Evolutionary conservation across 129 eudicot species (phyloP).

Genomic region (Glebionis coronaria): DNA sequence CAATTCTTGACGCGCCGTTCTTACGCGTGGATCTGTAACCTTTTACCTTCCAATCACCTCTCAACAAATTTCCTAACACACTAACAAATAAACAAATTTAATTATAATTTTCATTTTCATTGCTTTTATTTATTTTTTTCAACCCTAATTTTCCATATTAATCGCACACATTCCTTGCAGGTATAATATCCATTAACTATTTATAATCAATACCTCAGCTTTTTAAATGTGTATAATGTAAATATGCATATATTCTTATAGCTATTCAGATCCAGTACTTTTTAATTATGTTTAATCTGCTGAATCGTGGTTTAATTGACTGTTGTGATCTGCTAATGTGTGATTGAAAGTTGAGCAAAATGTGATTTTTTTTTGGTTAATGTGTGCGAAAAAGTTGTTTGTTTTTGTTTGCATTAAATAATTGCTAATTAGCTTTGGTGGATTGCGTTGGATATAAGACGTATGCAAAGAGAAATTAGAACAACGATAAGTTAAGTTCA

Average conservation of each 20-base stretch:
- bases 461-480: too few species aligned
- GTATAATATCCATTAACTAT: slow-evolving; percentile 19
- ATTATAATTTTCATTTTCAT: not conserved
- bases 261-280: slow-evolving; percentile 28
- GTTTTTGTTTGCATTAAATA: not conserved
- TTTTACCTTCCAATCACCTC: slow-evolving; percentile 18
- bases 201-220: too few species aligned
- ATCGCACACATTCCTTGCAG: slow-evolving; percentile 31
- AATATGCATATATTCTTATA: slow-evolving; percentile 3
- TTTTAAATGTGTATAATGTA: too few species aligned
- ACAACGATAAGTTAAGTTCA: too few species aligned
- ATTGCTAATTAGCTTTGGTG: not conserved
- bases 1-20: slow-evolving; percentile 25
- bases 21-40: slow-evolving; percentile 16
- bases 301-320: slow-evolving; percentile 8
- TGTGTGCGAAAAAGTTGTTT: not conserved
- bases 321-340: slow-evolving; percentile 21
- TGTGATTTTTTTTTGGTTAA: not conserved
- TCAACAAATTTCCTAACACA: slow-evolving; percentile 7
- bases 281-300: slow-evolving; percentile 10
- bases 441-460: too few species aligned
- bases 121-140: not conserved
- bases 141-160: slow-evolving; percentile 33
- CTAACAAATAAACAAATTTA: slow-evolving; percentile 12
- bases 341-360: slow-evolving; percentile 10